These are phyloP conservation scores for Pyricularia pennisetigena DNA, from an alignment of 2,329 filamentous ascomycete genomes.

Conservation along the genomic window DNA sequence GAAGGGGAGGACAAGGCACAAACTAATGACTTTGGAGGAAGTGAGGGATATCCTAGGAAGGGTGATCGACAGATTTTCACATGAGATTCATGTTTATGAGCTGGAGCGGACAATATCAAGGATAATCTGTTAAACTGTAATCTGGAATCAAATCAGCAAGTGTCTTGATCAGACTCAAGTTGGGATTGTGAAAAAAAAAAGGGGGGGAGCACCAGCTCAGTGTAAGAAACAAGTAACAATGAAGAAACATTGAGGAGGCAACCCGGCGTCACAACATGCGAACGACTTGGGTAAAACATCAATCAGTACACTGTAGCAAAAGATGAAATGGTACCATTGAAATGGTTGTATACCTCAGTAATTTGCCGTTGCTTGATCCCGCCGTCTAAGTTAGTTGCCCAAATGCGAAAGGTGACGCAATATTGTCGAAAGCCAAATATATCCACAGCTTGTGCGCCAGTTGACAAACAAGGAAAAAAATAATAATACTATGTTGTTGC, in stretches of 20 bases:
- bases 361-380: neutral
- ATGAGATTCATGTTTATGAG: neutral
- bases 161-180: neutral
- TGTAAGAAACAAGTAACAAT: neutral
- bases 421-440: neutral
- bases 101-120: neutral
- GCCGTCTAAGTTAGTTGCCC: slow-evolving; percentile 1
- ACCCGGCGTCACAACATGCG: neutral
- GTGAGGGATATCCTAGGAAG: neutral
- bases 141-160: neutral
- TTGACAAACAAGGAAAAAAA: slow-evolving; percentile 4
- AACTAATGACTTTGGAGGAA: neutral
- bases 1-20: neutral
- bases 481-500: neutral
- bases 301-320: neutral
- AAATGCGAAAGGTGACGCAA: neutral
- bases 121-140: neutral
- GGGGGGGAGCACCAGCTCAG: neutral
- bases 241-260: neutral
- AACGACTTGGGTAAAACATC: neutral
- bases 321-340: neutral
- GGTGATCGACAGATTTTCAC: neutral
- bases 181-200: neutral
- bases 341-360: neutral
- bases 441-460: slow-evolving; percentile 1